Evolutionary conservation across 345 rosid species (phyloP).

Genomic region (Sisymbrium irio): DNA sequence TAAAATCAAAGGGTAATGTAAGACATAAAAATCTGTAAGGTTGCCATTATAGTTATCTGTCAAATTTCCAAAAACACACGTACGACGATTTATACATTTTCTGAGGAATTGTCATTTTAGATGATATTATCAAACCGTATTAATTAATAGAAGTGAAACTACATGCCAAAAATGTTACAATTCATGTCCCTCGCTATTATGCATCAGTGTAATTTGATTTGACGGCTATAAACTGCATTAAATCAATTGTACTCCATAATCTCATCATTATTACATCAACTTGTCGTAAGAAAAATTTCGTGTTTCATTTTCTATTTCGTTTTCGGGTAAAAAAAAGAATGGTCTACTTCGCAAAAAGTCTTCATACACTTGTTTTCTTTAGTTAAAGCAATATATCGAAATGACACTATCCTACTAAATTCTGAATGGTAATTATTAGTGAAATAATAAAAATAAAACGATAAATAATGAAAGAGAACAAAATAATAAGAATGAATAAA

Average conservation of each 20-base stretch:
- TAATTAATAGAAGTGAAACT: constrained; percentile 6
- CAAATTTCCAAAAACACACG: constrained; percentile 2
- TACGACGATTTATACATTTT: constrained; percentile 2
- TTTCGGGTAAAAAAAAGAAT: neutral
- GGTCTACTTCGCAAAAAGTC: neutral
- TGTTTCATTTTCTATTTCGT: neutral
- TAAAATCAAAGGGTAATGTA: neutral
- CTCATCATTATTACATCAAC: constrained; percentile 32
- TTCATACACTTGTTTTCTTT: neutral
- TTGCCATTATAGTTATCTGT: neutral
- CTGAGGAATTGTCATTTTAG: neutral
- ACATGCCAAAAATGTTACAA: constrained; percentile 22
- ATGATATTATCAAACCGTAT: constrained; percentile 23
- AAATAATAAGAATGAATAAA: too few species aligned
- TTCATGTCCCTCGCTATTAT: constrained; percentile 19
- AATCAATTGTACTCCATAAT: constrained; percentile 16
- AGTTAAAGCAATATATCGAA: neutral
- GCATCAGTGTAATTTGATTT: constrained; percentile 25
- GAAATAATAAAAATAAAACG: too few species aligned
- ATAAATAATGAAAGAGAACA: too few species aligned
- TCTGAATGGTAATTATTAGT: too few species aligned
- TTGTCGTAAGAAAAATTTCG: constrained; percentile 12
- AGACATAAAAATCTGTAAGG: neutral
- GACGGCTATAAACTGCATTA: constrained; percentile 1
- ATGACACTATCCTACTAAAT: neutral